A percentile compares a stretch with the other conserved stretches of the same genome.
Conservation (phyloP, 768 basidiomycete species). For the Suillus lakei region DNA sequence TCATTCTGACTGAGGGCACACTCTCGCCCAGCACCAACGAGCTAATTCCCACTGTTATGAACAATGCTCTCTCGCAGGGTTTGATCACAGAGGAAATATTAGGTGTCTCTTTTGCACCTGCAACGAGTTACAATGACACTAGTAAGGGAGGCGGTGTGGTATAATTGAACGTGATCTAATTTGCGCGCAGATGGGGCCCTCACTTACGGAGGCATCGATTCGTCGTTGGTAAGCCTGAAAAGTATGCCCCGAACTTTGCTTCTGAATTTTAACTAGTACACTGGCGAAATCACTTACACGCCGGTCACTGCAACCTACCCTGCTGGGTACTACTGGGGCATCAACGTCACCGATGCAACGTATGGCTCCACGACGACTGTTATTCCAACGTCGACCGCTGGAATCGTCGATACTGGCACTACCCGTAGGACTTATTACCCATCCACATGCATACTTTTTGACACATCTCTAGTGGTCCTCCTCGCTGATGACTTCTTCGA, state of each 20-base stretch:
- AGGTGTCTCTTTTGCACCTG: conserved; percentile 21
- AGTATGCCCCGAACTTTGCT: not conserved
- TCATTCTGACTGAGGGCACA: conserved; percentile 15
- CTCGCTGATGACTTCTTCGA: conserved; percentile 15
- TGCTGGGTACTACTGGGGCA: conserved; percentile 24
- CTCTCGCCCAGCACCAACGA: conserved; percentile 11
- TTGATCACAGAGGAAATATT: conserved; percentile 17
- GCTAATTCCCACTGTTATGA: conserved; percentile 22
- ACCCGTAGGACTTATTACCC: conserved; percentile 10
- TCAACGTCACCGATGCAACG: conserved; percentile 17
- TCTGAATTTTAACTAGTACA: conserved; percentile 13
- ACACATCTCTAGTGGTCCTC: conserved; percentile 13
- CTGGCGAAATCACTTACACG: conserved; percentile 22
- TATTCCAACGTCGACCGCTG: conserved; percentile 18
- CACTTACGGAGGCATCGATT: conserved; percentile 23
- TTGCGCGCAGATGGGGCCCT: conserved; percentile 17
- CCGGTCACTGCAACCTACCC: conserved; percentile 24
- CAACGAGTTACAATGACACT: conserved; percentile 15
- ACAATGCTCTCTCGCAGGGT: conserved; percentile 22
- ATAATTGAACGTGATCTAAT: not conserved
- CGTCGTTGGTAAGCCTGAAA: conserved; percentile 11
- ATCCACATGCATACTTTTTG: not conserved
- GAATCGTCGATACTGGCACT: conserved; percentile 27
- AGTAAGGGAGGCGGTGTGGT: not conserved
- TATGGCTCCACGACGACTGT: conserved; percentile 8